Evolutionary conservation across 2,329 filamentous ascomycete species (phyloP), one percentile per base, ranked within the genome.

Genomic region (Penicillium sclerotigenum): DNA sequence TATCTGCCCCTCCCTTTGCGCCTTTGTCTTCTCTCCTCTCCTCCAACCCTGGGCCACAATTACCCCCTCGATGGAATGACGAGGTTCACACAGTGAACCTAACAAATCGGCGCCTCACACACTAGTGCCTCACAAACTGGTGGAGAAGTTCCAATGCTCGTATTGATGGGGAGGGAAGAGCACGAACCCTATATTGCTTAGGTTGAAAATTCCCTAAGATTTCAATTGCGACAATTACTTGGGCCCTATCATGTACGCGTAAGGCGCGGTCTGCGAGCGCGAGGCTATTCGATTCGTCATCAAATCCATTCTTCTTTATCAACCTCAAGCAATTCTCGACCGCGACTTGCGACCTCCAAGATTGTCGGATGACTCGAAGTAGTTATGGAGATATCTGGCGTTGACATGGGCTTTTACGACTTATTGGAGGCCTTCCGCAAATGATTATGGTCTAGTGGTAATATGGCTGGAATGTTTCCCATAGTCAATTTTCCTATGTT

Each of bases 111-210:
- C 7, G 5, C 13, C 28, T 11, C 28, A 29, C 1, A 13, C 1
- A 1, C 0, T 4, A 11, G 36, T 6, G n/a, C n/a, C 16, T n/a
- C 33, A 7, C 0, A n/a, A n/a, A 36, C 9, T 7, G 8, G 1
- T 36, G 33, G 16, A 14, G 11, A 22, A 7, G 10, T 38, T 13
- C 11, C 22, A 6, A 14, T 36, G 3, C n/a, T n/a, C 5, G 3
- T 38, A 10, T 38, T 8, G 34, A 37, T 13, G 10, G 34, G 2
- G 10, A 11, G 9, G 34, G 4, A 10, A 18, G n/a, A 11, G 3
- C 29, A 13, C 4, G 29, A 31, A 14, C 13, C 13, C 5, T 14
- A 31, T 13, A 14, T 5, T 13, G 13, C 9, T 13, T 6, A 10
- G n/a, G 34, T 4, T 5, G n/a, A 5, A 9, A 6, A 5, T 36